Evolutionary conservation across 805 yeast species (phyloP).

Genomic region (Scheffersomyces stipitis): DNA sequence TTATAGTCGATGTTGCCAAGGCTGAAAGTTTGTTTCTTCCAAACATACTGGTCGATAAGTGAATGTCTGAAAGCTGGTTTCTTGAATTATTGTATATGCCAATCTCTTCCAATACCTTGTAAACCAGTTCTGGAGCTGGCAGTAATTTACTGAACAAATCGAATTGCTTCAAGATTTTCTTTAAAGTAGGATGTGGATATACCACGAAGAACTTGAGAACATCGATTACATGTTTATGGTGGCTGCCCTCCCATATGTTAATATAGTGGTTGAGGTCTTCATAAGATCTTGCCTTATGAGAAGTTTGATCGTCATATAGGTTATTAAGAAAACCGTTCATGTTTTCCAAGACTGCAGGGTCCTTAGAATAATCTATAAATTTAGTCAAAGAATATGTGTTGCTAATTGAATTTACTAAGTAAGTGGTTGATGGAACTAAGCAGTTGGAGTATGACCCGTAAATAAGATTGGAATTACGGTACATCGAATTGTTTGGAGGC

Average conservation of each 20-base stretch:
- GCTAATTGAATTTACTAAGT: slow-evolving; percentile 24
- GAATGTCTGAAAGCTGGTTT: slow-evolving; percentile 25
- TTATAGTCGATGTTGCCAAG: slow-evolving; percentile 17
- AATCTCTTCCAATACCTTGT: slow-evolving; percentile 15
- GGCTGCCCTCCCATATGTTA: slow-evolving; percentile 32
- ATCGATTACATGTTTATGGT: slow-evolving; percentile 21
- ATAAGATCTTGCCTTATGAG: slow-evolving; percentile 9
- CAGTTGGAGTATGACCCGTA: slow-evolving; percentile 24
- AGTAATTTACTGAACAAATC: neutral
- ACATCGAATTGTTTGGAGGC: slow-evolving; percentile 11
- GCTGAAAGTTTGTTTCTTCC: slow-evolving; percentile 17
- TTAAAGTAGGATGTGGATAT: slow-evolving; percentile 31
- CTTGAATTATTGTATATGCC: slow-evolving; percentile 22
- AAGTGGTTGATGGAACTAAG: slow-evolving; percentile 16
- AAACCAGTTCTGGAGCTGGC: slow-evolving; percentile 7
- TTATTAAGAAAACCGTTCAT: slow-evolving; percentile 15
- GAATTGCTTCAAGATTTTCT: slow-evolving; percentile 7
- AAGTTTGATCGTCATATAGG: slow-evolving; percentile 13
- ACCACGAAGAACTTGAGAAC: slow-evolving; percentile 28
- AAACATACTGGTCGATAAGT: slow-evolving; percentile 24
- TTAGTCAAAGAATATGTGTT: slow-evolving; percentile 12
- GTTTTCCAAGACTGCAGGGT: slow-evolving; percentile 10
- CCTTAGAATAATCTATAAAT: slow-evolving; percentile 8
- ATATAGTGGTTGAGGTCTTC: slow-evolving; percentile 29
- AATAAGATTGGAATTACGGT: slow-evolving; percentile 19